Conservation (phyloP, 2,329 filamentous ascomycete species). For the Xylariaceae sp. region DNA sequence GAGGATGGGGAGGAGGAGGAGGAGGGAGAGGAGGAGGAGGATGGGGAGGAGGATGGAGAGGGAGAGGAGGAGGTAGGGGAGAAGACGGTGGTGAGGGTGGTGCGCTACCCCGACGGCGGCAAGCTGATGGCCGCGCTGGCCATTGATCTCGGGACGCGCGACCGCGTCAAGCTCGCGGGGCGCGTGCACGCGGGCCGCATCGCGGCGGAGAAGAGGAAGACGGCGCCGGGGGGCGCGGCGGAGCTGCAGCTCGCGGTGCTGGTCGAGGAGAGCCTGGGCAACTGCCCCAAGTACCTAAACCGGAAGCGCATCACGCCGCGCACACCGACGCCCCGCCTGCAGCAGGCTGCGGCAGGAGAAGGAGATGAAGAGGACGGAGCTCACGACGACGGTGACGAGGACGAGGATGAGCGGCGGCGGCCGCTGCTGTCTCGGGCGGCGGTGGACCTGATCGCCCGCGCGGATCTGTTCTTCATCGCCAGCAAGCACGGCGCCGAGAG, state of each 20-base stretch:
- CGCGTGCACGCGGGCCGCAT: conserved; percentile 58
- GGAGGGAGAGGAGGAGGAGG: conserved; percentile 27
- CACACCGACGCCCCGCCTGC: conserved; percentile 39
- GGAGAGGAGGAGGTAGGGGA: conserved; percentile 23
- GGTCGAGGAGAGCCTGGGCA: conserved; percentile 67
- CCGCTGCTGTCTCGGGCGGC: conserved; percentile 45
- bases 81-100: conserved; percentile 15
- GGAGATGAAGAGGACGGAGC: background rate
- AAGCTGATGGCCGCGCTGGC: conserved; percentile 42
- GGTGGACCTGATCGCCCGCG: conserved; percentile 49
- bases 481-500: conserved; percentile 52
- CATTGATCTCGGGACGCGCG: conserved; percentile 58
- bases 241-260: conserved; percentile 53
- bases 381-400: background rate
- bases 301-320: conserved; percentile 55
- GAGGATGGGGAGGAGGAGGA: conserved; percentile 14
- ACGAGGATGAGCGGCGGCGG: no score
- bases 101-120: conserved; percentile 32
- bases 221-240: conserved; percentile 14
- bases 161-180: conserved; percentile 67
- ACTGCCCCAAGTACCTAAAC: conserved; percentile 85
- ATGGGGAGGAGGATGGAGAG: conserved; percentile 1
- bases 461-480: conserved; percentile 74
- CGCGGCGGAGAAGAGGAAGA: conserved; percentile 27
- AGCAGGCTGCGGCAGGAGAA: conserved; percentile 19